phyloP scores from a whole-genome alignment of 495 filamentous ascomycete genomes.

The Pseudotulostoma volvatum region DNA sequence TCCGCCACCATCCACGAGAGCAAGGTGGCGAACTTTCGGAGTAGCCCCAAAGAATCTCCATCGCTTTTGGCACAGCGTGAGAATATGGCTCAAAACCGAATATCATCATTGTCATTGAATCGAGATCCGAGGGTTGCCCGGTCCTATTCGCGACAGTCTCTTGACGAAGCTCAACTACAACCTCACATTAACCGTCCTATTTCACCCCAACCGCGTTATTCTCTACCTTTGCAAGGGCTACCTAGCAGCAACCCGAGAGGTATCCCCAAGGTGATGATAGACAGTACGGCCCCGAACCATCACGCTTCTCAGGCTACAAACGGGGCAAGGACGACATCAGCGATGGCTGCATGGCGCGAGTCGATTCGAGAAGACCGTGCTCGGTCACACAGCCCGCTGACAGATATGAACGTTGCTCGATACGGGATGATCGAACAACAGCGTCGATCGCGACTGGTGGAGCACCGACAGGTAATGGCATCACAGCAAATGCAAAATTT shows the following conservation, averaged over 20 bases:
- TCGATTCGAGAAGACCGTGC: constrained; percentile 48
- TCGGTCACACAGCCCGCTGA: constrained; percentile 18
- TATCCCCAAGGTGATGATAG: too few species aligned
- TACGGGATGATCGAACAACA: constrained; percentile 27
- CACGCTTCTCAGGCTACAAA: constrained; percentile 6
- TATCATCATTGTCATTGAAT: constrained; percentile 25
- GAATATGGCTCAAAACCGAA: constrained; percentile 19
- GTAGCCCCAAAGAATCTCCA: constrained; percentile 14
- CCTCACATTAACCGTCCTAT: too few species aligned
- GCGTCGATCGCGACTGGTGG: constrained; percentile 22
- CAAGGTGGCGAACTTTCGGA: constrained; percentile 8
- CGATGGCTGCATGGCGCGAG: constrained; percentile 61
- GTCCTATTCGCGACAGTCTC: constrained; percentile 16
- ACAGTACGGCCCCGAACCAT: too few species aligned
- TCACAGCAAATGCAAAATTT: constrained; percentile 28
- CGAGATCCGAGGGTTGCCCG: constrained; percentile 20
- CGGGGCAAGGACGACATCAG: constrained; percentile 33
- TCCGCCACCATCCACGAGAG: constrained; percentile 26
- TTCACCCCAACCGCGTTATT: too few species aligned
- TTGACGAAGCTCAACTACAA: constrained; percentile 5
- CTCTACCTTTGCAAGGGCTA: too few species aligned
- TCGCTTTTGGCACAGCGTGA: constrained; percentile 29
- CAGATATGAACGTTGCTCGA: constrained; percentile 11
- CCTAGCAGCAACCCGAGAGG: too few species aligned
- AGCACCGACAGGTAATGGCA: constrained; percentile 30